Evolutionary conservation across 1,139 yeast genomes (phyloP).

Genomic region (Fermentozyma sake): DNA sequence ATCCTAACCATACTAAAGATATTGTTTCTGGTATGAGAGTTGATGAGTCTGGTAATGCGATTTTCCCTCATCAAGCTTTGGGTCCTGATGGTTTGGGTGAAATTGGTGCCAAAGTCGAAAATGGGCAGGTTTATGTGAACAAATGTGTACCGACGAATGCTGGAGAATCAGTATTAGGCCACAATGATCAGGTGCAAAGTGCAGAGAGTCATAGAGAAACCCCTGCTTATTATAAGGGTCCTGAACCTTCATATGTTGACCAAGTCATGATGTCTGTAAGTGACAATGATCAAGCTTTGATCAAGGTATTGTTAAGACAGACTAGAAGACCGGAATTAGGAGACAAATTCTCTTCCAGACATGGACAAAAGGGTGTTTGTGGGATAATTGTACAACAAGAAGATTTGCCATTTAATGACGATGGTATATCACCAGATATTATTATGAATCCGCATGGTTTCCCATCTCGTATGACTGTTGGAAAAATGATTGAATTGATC

Average conservation of each 20-base stretch:
- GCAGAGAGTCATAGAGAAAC: slow-evolving; percentile 77
- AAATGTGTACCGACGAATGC: slow-evolving; percentile 89
- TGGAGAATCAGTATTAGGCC: slow-evolving; percentile 62
- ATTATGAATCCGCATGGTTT: slow-evolving; percentile 99
- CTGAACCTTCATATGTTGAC: slow-evolving; percentile 92
- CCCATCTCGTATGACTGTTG: slow-evolving; percentile 99
- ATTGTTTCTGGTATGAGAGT: slow-evolving; percentile 87
- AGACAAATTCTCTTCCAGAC: slow-evolving; percentile 94
- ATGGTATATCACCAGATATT: slow-evolving; percentile 88
- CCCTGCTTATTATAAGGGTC: slow-evolving; percentile 88
- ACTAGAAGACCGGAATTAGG: slow-evolving; percentile 98
- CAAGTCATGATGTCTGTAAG: slow-evolving; percentile 97
- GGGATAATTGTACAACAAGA: slow-evolving; percentile 96
- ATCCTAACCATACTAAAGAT: slow-evolving; percentile 92
- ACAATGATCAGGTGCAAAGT: slow-evolving; percentile 23
- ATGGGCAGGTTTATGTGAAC: slow-evolving; percentile 92
- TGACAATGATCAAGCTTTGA: slow-evolving; percentile 90
- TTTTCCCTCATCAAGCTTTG: slow-evolving; percentile 78
- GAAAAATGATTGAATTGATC: slow-evolving; percentile 93
- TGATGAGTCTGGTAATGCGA: slow-evolving; percentile 73
- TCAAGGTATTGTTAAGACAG: slow-evolving; percentile 88
- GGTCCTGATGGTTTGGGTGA: slow-evolving; percentile 98
- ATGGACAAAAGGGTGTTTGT: slow-evolving; percentile 98
- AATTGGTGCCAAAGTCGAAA: slow-evolving; percentile 85
- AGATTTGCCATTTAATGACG: slow-evolving; percentile 91